Evolutionary conservation across 1,284 basidiomycete species (phyloP).

Genomic region (Volvariella surrecta): DNA sequence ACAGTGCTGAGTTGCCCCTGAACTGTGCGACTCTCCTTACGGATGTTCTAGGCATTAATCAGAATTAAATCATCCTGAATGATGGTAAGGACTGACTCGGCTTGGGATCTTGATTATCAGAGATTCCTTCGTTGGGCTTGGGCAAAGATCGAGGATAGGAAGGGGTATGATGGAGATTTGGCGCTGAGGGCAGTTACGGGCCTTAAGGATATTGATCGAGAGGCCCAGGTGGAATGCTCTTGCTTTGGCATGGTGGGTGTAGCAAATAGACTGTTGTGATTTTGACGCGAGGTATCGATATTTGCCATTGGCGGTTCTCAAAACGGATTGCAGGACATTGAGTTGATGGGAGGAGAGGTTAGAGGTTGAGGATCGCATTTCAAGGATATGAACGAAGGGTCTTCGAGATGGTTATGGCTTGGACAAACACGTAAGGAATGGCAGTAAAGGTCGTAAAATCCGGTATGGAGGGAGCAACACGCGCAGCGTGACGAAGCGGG

Average conservation of each 20-base stretch:
- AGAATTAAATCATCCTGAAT: no score
- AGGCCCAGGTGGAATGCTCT: slow-evolving; percentile 34
- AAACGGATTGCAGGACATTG: slow-evolving; percentile 27
- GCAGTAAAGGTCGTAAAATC: slow-evolving; percentile 9
- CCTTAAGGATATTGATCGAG: slow-evolving; percentile 30
- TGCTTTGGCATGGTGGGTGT: slow-evolving; percentile 33
- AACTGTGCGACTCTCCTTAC: no score
- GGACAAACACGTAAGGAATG: no score
- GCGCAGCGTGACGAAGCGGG: slow-evolving; percentile 16
- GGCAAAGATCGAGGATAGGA: slow-evolving; percentile 31
- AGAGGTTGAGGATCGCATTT: no score
- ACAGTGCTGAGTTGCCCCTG: no score
- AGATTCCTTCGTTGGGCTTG: slow-evolving; percentile 9
- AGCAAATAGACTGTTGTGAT: slow-evolving; percentile 22
- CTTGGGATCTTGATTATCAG: slow-evolving; percentile 8
- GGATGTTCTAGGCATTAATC: no score
- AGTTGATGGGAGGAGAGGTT: not conserved
- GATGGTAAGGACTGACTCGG: no score
- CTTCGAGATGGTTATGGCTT: no score
- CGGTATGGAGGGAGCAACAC: slow-evolving; percentile 15
- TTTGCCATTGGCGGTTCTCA: slow-evolving; percentile 32
- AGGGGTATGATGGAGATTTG: slow-evolving; percentile 31
- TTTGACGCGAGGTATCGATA: slow-evolving; percentile 27
- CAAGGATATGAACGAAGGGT: no score
- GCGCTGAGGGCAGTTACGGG: slow-evolving; percentile 26